phyloP scores from a whole-genome alignment of 257 asterid species.

The Thymus quinquecostatus region DNA sequence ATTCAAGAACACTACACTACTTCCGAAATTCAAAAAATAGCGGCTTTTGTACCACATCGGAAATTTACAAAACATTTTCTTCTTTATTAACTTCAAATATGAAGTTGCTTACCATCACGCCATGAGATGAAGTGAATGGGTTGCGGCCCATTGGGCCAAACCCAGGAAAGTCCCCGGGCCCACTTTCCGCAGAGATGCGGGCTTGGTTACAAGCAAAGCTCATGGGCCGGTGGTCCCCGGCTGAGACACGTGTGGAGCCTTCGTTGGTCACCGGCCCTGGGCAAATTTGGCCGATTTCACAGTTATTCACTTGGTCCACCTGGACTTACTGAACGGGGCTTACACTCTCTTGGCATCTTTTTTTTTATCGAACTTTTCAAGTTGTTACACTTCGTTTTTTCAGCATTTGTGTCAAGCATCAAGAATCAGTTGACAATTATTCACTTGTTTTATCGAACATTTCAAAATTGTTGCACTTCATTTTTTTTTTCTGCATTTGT shows the following conservation, averaged over 20 bases:
- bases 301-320: conserved; percentile 34
- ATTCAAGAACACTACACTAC: too few species aligned
- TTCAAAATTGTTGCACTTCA: too few species aligned
- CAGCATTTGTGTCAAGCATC: too few species aligned
- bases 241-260: conserved; percentile 37
- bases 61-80: not conserved
- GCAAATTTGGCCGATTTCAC: conserved; percentile 15
- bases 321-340: conserved; percentile 39
- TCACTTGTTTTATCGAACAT: too few species aligned
- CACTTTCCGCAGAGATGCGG: conserved; percentile 6
- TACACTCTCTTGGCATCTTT: conserved; percentile 14
- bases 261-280: not conserved
- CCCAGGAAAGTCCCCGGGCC: conserved; percentile 25
- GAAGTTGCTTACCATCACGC: not conserved
- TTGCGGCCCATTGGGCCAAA: not conserved
- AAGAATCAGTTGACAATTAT: too few species aligned
- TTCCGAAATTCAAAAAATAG: too few species aligned
- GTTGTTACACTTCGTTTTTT: too few species aligned
- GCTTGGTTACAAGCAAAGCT: not conserved
- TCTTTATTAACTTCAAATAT: too few species aligned
- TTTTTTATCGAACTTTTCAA: too few species aligned
- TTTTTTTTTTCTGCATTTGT: too few species aligned
- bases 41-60: not conserved
- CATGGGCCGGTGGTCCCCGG: not conserved
- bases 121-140: conserved; percentile 7